Evolutionary conservation across 1,284 basidiomycete species (phyloP).

Genomic region (Cystobasidium pallidum): DNA sequence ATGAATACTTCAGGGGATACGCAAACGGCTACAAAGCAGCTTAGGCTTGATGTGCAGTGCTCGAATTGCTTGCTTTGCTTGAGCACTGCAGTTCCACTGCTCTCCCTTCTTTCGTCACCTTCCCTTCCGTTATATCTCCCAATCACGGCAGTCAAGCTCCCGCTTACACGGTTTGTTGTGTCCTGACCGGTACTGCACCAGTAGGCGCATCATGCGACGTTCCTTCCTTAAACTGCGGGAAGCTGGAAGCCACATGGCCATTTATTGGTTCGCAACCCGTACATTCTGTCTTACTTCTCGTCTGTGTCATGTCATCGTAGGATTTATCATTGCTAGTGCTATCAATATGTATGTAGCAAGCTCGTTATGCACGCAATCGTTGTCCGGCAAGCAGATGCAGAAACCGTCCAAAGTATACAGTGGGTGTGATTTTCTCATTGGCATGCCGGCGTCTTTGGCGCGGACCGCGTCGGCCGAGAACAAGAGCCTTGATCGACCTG

Average conservation of each 20-base stretch:
- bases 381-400: not conserved
- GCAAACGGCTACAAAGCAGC: constrained; percentile 1
- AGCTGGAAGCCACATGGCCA: not conserved
- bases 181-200: too few relatives aligned
- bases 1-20: constrained; percentile 70
- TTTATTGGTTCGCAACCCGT: not conserved
- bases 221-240: not conserved
- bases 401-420: not conserved
- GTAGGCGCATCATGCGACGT: too few relatives aligned
- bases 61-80: too few relatives aligned
- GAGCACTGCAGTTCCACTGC: not conserved
- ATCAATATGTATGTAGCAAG: not conserved
- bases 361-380: not conserved
- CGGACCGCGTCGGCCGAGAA: not conserved
- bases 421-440: not conserved
- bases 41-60: not conserved
- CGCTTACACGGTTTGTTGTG: too few relatives aligned
- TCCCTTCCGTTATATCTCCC: too few relatives aligned
- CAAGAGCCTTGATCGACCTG: constrained; percentile 2
- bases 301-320: not conserved
- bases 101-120: not conserved
- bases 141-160: too few relatives aligned
- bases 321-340: constrained; percentile 8
- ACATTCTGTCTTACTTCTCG: not conserved
- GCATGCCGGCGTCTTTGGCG: not conserved